phyloP scores from a whole-genome alignment of 1,284 basidiomycete genomes.

The Apiotrichum gamsii region DNA sequence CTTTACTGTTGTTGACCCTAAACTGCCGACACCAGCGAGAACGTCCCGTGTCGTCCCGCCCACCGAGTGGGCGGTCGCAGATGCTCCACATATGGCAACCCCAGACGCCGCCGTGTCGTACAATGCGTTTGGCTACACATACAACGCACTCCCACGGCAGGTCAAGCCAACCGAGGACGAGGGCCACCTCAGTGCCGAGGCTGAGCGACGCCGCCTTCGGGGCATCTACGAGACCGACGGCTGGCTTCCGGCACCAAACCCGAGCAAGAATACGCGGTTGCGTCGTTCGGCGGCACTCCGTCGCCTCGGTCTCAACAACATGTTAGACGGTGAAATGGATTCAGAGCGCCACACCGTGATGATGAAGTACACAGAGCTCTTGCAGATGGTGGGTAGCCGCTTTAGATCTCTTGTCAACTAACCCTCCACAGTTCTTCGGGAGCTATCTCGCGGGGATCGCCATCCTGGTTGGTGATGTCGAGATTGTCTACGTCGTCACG shows the following conservation, averaged over 20 bases:
- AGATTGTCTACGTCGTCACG: conserved; percentile 5
- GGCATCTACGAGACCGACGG: conserved; percentile 28
- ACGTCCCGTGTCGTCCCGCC: no score
- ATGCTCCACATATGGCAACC: no score
- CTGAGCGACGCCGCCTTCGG: conserved; percentile 21
- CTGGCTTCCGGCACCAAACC: conserved; percentile 28
- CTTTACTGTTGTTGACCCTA: background rate
- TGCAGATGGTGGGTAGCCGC: conserved; percentile 25
- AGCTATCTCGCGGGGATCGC: conserved; percentile 5
- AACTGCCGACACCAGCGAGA: background rate
- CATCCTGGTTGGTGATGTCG: conserved; percentile 11
- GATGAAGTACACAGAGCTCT: conserved; percentile 35
- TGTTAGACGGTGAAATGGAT: conserved; percentile 14
- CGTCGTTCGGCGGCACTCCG: conserved; percentile 6
- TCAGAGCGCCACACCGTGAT: conserved; percentile 26
- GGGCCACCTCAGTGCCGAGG: conserved; percentile 1
- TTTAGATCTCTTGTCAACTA: background rate
- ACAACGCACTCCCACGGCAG: conserved; percentile 7
- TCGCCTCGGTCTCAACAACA: conserved; percentile 23
- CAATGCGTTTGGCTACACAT: no score
- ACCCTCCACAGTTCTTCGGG: conserved; percentile 16
- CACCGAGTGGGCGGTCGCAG: no score
- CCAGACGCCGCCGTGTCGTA: no score
- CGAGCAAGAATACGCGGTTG: conserved; percentile 3
- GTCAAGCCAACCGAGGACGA: conserved; percentile 3